Evolutionary conservation across 495 filamentous ascomycete genomes (phyloP).

Genomic region (Glonium stellatum): DNA sequence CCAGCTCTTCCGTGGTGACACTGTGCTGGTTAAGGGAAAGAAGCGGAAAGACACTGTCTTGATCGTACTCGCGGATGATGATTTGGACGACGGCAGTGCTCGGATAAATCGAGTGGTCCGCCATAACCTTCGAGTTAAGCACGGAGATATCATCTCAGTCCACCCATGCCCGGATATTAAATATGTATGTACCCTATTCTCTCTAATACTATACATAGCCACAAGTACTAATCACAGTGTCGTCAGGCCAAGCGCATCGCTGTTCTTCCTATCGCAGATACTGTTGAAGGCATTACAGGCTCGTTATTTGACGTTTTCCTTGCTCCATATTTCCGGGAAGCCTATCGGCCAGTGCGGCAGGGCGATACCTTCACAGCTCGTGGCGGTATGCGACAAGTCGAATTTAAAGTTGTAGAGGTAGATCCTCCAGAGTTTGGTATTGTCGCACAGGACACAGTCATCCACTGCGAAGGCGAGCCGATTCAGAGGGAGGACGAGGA

Average conservation of each 20-base stretch:
- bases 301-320: conserved; percentile 99
- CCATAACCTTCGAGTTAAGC: conserved; percentile 97
- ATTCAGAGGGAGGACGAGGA: conserved; percentile 99
- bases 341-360: conserved; percentile 92
- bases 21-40: conserved; percentile 96
- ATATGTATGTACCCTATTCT: conserved; percentile 63
- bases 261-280: conserved; percentile 96
- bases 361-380: conserved; percentile 95
- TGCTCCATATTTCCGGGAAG: conserved; percentile 98
- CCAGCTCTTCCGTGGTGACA: conserved; percentile 96
- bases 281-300: conserved; percentile 92
- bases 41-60: conserved; percentile 98
- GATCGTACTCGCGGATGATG: conserved; percentile 95
- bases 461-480: conserved; percentile 97
- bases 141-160: conserved; percentile 93
- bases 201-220: not conserved
- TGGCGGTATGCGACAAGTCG: conserved; percentile 96
- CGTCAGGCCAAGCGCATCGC: conserved; percentile 93
- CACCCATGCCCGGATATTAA: conserved; percentile 99
- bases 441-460: conserved; percentile 95
- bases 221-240: conserved; percentile 24
- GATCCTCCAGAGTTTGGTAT: conserved; percentile 98
- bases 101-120: conserved; percentile 96
- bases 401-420: conserved; percentile 99
- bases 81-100: conserved; percentile 92